Evolutionary conservation across 2,329 filamentous ascomycete species (phyloP), one percentile per base, ranked within the genome.

Genomic region (Cryphonectria nitschkei): DNA sequence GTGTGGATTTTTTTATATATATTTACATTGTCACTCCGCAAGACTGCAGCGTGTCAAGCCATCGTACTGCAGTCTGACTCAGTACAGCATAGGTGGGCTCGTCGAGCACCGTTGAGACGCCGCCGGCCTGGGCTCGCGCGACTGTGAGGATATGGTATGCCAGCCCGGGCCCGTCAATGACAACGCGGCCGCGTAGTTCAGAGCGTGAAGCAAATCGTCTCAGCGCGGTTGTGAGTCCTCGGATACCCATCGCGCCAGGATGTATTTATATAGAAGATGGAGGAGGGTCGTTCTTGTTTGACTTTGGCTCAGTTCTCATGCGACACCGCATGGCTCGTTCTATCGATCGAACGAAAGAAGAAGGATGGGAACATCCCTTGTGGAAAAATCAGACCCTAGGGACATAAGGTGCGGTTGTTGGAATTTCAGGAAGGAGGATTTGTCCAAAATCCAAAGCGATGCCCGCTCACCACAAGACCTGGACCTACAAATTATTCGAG

Each of bases 121-220:
- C 39, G 37, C 9, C 39, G 37, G 37, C 41, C 34, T 68, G 52
- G 5, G 60, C 39, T 6, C 70, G 66, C 60, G 75, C 76, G 26
- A 76, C 67, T 19, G 68, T 62, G 65, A 73, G 71, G 67, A 72
- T 65, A 58, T 72, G 68, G 76, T 79, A 77, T n/a, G 76, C 68
- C 58, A 78, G 68, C 2, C 72, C 74, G 2, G 77, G 77, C 26
- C 77, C 77, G 63, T 78, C 77, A 11, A 78, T 72, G 9, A 77
- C 74, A 16, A 76, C 72, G 6, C 68, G 66, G 43, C 73, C 73
- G 9, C 32, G 29, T 9, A 78, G 64, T 2, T 68, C 65, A 2
- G 67, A 70, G 22, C 68, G 72, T 16, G 76, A 70, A 16, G 72
- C 76, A 50, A 73, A 76, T 11, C 75, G 75, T 63, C 68, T 67